A percentile compares a stretch with the other conserved stretches of the same genome.
phyloP scores from a whole-genome alignment of 1,284 basidiomycete genomes.

The Ganoderma boninense region DNA sequence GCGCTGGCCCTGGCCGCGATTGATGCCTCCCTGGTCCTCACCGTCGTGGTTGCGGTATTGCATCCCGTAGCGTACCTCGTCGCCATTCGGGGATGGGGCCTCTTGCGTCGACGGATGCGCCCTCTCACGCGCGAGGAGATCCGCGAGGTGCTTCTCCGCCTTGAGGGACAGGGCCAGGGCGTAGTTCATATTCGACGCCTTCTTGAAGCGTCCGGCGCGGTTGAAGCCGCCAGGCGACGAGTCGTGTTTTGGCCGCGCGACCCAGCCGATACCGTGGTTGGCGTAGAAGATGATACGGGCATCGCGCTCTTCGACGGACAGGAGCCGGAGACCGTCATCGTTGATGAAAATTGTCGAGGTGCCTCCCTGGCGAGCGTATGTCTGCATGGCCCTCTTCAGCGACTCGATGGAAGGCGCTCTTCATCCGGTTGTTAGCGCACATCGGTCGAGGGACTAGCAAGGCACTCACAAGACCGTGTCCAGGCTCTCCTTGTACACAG shows the following conservation, averaged over 20 bases:
- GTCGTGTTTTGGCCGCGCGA: slow-evolving; percentile 78
- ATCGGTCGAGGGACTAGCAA: too few relatives aligned
- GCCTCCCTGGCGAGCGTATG: slow-evolving; percentile 60
- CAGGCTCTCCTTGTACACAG: slow-evolving; percentile 59
- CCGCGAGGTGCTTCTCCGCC: slow-evolving; percentile 76
- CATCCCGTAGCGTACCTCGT: slow-evolving; percentile 42
- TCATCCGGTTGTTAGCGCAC: background rate
- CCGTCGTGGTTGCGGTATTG: slow-evolving; percentile 46
- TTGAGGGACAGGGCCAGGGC: slow-evolving; percentile 75
- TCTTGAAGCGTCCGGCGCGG: slow-evolving; percentile 90
- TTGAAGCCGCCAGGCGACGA: slow-evolving; percentile 65
- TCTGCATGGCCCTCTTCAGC: slow-evolving; percentile 55
- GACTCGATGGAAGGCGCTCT: slow-evolving; percentile 55
- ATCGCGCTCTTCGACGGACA: slow-evolving; percentile 68
- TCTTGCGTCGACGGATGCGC: slow-evolving; percentile 12
- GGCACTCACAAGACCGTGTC: slow-evolving; percentile 47
- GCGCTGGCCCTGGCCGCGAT: slow-evolving; percentile 32
- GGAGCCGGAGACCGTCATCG: slow-evolving; percentile 60
- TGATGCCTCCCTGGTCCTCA: slow-evolving; percentile 40
- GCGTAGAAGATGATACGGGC: slow-evolving; percentile 79
- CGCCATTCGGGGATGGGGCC: slow-evolving; percentile 22
- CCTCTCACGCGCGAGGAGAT: slow-evolving; percentile 46
- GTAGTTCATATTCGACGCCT: slow-evolving; percentile 92
- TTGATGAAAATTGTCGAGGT: slow-evolving; percentile 59
- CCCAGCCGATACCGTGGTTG: slow-evolving; percentile 85